These are phyloP conservation scores for Blakeslea trispora DNA, from an alignment of 371 early-diverging fungal species.

Conservation along the genomic window DNA sequence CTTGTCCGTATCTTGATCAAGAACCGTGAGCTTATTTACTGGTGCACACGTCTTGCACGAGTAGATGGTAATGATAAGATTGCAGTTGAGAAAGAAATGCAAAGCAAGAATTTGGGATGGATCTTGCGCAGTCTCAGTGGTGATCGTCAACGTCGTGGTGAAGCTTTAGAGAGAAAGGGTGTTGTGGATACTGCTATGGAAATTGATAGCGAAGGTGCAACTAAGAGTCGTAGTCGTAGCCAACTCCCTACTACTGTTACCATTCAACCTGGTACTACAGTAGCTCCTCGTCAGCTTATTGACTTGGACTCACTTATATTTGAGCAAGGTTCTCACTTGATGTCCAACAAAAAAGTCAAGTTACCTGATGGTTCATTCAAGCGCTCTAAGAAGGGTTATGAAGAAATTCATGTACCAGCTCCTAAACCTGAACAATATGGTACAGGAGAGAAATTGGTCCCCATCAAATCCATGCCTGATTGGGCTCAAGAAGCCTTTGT, in stretches of 20 bases:
- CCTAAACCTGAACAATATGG: constrained; percentile 74
- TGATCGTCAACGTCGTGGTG: constrained; percentile 68
- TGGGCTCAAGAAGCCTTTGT: constrained; percentile 91
- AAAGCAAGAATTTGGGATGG: constrained; percentile 63
- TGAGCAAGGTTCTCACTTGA: constrained; percentile 90
- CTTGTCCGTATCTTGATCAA: constrained; percentile 84
- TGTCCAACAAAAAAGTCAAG: constrained; percentile 94
- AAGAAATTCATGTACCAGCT: constrained; percentile 96
- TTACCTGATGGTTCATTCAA: constrained; percentile 96
- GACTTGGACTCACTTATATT: constrained; percentile 88
- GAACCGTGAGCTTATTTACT: constrained; percentile 89
- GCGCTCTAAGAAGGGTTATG: constrained; percentile 91
- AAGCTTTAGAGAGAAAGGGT: constrained; percentile 72
- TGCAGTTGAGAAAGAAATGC: constrained; percentile 71
- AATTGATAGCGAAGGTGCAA: constrained; percentile 31
- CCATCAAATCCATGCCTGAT: constrained; percentile 74
- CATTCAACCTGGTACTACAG: constrained; percentile 50
- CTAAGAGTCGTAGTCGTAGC: constrained; percentile 41
- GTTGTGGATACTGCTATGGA: constrained; percentile 64
- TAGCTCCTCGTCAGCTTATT: constrained; percentile 64
- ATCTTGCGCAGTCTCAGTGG: constrained; percentile 73
- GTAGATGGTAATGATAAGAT: constrained; percentile 62
- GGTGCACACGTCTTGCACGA: constrained; percentile 87
- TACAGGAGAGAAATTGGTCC: constrained; percentile 70
- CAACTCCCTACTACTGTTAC: constrained; percentile 49